Percentiles rank a stretch among this genome's conserved stretches.
Conservation (phyloP, 169 alveolate genomes). For the Eimeria praecox region DNA sequence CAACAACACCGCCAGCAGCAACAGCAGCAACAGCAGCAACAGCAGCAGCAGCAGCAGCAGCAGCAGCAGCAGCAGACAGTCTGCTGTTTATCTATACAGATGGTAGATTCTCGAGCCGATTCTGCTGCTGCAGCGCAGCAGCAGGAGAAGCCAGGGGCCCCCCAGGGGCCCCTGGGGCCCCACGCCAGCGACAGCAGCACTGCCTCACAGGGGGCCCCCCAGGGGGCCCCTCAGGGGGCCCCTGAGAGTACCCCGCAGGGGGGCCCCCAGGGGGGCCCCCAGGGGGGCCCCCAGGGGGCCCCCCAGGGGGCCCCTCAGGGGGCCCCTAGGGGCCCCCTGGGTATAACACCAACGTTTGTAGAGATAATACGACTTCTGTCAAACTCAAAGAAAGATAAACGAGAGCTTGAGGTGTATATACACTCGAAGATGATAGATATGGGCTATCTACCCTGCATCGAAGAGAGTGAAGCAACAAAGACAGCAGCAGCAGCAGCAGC, state of each 20-base stretch:
- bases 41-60: conserved; percentile 22
- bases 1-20: neutral
- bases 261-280: no score
- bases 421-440: conserved; percentile 51
- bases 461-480: neutral
- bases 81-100: neutral
- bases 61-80: conserved; percentile 9
- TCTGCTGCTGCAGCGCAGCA: neutral
- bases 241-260: no score
- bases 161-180: neutral
- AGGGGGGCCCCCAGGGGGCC: no score
- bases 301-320: neutral
- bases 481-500: conserved; percentile 37
- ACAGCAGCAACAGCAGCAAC: conserved; percentile 46
- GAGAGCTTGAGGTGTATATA: conserved; percentile 56
- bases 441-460: conserved; percentile 18
- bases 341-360: conserved; percentile 6
- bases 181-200: neutral
- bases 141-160: neutral
- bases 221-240: no score
- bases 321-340: neutral
- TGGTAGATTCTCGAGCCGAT: neutral
- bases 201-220: conserved; percentile 34
- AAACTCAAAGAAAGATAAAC: neutral
- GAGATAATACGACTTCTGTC: conserved; percentile 43